Conservation (phyloP, 1,284 basidiomycete genomes). For the Pterulicium gracile region DNA sequence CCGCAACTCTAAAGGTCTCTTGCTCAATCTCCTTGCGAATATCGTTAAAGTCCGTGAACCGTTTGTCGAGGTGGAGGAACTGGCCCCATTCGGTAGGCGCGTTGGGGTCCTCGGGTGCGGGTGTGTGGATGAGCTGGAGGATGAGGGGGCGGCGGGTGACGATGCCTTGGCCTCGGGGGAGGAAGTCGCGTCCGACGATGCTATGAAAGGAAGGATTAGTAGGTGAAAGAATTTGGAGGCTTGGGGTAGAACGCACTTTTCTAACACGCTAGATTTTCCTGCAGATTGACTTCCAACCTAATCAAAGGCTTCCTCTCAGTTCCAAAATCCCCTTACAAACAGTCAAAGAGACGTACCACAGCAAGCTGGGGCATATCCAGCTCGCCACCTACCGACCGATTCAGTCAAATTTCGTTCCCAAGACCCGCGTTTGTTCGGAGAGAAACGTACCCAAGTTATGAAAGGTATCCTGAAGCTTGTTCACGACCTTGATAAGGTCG, state of each 20-base stretch:
- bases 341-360: constrained; percentile 41
- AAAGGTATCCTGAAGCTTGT: constrained; percentile 89
- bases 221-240: constrained; percentile 3
- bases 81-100: constrained; percentile 82
- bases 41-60: constrained; percentile 92
- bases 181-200: constrained; percentile 92
- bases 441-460: constrained; percentile 58
- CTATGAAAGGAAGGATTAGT: constrained; percentile 26
- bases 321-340: neutral
- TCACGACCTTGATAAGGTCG: constrained; percentile 92
- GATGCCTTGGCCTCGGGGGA: constrained; percentile 89
- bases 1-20: constrained; percentile 95
- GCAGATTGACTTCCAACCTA: constrained; percentile 82
- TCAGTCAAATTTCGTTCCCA: constrained; percentile 11
- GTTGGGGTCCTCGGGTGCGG: constrained; percentile 37
- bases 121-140: constrained; percentile 90
- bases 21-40: constrained; percentile 96
- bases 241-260: constrained; percentile 47
- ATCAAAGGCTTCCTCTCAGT: constrained; percentile 1
- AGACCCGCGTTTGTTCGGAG: constrained; percentile 7
- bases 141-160: constrained; percentile 93
- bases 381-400: constrained; percentile 53
- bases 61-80: constrained; percentile 93
- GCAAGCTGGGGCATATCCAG: constrained; percentile 80
- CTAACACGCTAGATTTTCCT: constrained; percentile 79